Evolutionary conservation across 2,329 filamentous ascomycete genomes (phyloP).

Genomic region (Phoma sp.): DNA sequence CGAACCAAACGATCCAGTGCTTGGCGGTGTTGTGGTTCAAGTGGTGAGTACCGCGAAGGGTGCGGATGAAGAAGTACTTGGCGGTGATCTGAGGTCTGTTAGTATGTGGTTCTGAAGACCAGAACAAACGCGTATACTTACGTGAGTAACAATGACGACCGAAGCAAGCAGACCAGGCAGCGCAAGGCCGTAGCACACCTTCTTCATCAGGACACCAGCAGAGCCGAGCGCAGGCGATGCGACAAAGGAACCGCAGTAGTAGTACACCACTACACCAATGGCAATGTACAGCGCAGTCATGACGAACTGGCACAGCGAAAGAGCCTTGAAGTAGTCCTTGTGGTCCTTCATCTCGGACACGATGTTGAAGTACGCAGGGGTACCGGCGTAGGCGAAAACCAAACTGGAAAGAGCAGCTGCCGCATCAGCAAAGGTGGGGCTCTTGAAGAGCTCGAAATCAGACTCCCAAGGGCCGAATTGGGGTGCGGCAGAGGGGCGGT

Average conservation of each 20-base stretch:
- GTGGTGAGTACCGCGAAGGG: conserved; percentile 58
- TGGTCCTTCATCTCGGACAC: conserved; percentile 69
- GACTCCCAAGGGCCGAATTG: conserved; percentile 20
- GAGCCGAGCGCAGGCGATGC: conserved; percentile 67
- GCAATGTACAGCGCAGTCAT: conserved; percentile 63
- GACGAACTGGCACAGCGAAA: conserved; percentile 64
- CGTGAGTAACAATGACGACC: conserved; percentile 16
- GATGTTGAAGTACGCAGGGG: conserved; percentile 66
- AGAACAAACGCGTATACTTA: neutral
- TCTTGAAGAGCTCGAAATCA: conserved; percentile 62
- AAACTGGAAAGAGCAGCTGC: conserved; percentile 63
- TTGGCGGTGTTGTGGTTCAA: conserved; percentile 58
- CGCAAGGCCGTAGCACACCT: conserved; percentile 65
- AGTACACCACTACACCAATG: conserved; percentile 65
- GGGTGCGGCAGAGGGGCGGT: conserved; percentile 25
- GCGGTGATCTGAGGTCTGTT: conserved; percentile 53
- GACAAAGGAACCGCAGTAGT: conserved; percentile 67
- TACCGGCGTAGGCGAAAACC: conserved; percentile 60
- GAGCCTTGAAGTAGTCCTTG: conserved; percentile 64
- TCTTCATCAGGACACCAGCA: conserved; percentile 65
- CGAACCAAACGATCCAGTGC: conserved; percentile 61
- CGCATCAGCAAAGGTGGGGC: conserved; percentile 62
- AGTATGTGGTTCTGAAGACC: too few species aligned
- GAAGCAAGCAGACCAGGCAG: conserved; percentile 14
- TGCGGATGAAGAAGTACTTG: conserved; percentile 63